Conservation (phyloP, 176 grass and related monocot species). For the Pontederia crassipes region DNA sequence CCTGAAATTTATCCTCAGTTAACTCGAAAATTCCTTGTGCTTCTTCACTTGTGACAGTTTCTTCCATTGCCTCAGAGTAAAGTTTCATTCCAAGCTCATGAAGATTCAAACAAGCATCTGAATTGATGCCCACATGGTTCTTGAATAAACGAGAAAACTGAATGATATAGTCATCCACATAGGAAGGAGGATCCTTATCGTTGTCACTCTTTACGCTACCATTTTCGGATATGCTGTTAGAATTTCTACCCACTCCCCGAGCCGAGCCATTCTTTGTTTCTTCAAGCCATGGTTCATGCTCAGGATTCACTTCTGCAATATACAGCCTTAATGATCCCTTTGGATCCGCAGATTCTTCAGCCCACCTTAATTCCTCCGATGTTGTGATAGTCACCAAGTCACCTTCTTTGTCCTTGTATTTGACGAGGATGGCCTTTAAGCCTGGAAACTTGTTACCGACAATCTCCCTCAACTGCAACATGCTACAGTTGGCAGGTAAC, state of each 20-base stretch:
- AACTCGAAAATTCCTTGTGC: slow-evolving; percentile 70
- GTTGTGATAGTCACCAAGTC: slow-evolving; percentile 90
- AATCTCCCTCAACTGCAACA: slow-evolving; percentile 52
- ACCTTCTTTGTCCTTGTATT: slow-evolving; percentile 84
- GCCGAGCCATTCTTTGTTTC: slow-evolving; percentile 28
- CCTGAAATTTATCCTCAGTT: slow-evolving; percentile 72
- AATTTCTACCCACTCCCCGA: slow-evolving; percentile 24
- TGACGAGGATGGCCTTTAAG: slow-evolving; percentile 60
- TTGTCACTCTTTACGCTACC: slow-evolving; percentile 23
- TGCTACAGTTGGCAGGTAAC: slow-evolving; percentile 47
- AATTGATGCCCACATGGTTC: slow-evolving; percentile 57
- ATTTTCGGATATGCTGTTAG: slow-evolving; percentile 24
- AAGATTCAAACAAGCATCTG: slow-evolving; percentile 59
- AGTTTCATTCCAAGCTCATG: slow-evolving; percentile 60
- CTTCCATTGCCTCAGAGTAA: slow-evolving; percentile 77
- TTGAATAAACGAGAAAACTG: slow-evolving; percentile 71
- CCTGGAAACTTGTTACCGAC: slow-evolving; percentile 66
- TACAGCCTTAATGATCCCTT: slow-evolving; percentile 55
- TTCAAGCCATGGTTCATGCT: slow-evolving; percentile 40
- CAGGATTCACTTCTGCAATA: slow-evolving; percentile 60
- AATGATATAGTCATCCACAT: slow-evolving; percentile 66
- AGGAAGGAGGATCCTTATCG: slow-evolving; percentile 13
- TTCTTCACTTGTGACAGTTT: slow-evolving; percentile 77
- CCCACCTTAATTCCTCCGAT: slow-evolving; percentile 63
- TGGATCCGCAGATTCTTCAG: slow-evolving; percentile 42